phyloP scores from a whole-genome alignment of 345 rosid species.

The Draba incana region DNA sequence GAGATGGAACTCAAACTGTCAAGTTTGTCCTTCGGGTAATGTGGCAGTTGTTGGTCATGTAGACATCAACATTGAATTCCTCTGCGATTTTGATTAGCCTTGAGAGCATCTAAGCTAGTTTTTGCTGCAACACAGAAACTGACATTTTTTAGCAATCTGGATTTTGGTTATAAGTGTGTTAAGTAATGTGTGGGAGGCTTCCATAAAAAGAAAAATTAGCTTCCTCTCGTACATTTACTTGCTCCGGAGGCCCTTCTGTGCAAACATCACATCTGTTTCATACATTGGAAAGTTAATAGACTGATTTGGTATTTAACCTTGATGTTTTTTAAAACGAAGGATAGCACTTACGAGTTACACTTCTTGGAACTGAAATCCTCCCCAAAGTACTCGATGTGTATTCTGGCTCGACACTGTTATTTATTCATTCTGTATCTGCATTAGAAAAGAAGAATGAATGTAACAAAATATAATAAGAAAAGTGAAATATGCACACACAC shows the following conservation, averaged over 20 bases:
- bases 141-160: too few relatives aligned
- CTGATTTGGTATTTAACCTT: neutral
- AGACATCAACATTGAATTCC: too few relatives aligned
- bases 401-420: conserved; percentile 75
- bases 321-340: neutral
- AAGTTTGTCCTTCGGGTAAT: too few relatives aligned
- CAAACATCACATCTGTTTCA: conserved; percentile 82
- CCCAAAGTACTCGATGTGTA: conserved; percentile 79
- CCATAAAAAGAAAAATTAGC: too few relatives aligned
- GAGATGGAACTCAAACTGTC: too few relatives aligned
- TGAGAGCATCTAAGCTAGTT: too few relatives aligned
- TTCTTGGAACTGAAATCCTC: conserved; percentile 62
- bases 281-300: conserved; percentile 13
- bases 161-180: too few relatives aligned
- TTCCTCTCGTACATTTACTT: conserved; percentile 69
- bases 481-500: conserved; percentile 13
- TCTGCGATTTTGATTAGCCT: too few relatives aligned
- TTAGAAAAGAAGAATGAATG: conserved; percentile 19
- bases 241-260: conserved; percentile 67
- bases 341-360: conserved; percentile 64
- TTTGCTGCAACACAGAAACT: too few relatives aligned
- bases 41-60: too few relatives aligned
- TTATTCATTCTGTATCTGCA: conserved; percentile 92
- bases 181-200: too few relatives aligned
- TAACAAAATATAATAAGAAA: neutral